Conservation (phyloP, 306 rosid genomes). For the Rosa rugosa region DNA sequence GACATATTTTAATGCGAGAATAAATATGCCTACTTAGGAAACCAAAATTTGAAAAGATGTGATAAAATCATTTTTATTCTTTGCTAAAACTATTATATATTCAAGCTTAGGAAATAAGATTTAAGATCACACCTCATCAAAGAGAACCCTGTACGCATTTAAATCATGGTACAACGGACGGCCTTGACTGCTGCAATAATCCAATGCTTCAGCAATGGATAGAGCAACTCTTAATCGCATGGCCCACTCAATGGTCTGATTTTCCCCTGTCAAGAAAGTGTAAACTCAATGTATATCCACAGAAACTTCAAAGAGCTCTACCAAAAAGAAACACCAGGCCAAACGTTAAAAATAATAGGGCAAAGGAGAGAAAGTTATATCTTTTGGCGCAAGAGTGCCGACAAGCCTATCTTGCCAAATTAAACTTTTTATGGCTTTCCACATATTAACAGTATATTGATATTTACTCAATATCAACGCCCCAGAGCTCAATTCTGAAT, state of each 20-base stretch:
- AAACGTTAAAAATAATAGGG: background rate
- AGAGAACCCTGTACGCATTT: slow-evolving; percentile 76
- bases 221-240: slow-evolving; percentile 79
- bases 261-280: slow-evolving; percentile 61
- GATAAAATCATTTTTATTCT: background rate
- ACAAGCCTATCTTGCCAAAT: background rate
- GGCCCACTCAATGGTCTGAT: slow-evolving; percentile 80
- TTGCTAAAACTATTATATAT: background rate
- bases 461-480: background rate
- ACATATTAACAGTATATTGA: background rate
- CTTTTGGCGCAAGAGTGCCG: background rate
- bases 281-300: slow-evolving; percentile 5
- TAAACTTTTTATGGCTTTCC: background rate
- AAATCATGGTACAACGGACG: slow-evolving; percentile 76
- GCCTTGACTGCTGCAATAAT: slow-evolving; percentile 59
- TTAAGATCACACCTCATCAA: slow-evolving; percentile 59
- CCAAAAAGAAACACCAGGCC: background rate
- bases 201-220: slow-evolving; percentile 66
- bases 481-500: background rate
- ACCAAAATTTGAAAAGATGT: background rate
- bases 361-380: background rate
- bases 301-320: slow-evolving; percentile 4
- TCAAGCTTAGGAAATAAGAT: slow-evolving; percentile 3
- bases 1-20: slow-evolving; percentile 7
- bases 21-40: background rate